Evolutionary conservation across 75 land plant species (phyloP), one percentile per base, ranked within the genome.

Genomic region (Pinus albicaulis): DNA sequence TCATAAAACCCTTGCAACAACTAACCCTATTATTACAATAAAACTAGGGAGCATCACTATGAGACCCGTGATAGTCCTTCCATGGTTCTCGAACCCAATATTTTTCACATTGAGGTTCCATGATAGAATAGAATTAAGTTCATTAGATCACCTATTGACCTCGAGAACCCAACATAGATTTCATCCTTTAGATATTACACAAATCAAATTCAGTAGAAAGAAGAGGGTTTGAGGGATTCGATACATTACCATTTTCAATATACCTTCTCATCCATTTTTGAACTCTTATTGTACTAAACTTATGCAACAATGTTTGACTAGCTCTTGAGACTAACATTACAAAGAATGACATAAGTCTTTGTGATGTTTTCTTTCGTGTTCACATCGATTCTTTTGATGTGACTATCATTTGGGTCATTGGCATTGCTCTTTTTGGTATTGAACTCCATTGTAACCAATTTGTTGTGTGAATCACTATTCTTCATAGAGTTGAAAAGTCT

Each of bases 151-250:
- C 91, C 82, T 7, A 86, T 83, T 16, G 91, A 81, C 28, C 77
- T 89, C 15, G 91, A 83, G 76, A 89, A 89, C 12, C 91, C 91
- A 48, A 89, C 77, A 28, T 69, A 81, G 23, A 89, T 82, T 16
- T 22, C 16, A 52, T 86, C 80, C 14, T 75, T 68, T 23, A 89
- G 84, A 24, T 44, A 0, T 61, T 14, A 6, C 83, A 71, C 52
- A 89, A 75, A 69, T 86, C 76, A 57, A 88, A 5, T 25, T 59
- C 15, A 52, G 41, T 0, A 13, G 79, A 80, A 24, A 88, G 31
- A 4, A 74, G 38, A 1, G 76, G 77, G 7, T 14, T 76, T 1
- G 76, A 7, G 14, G 22, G 26, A 20, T 11, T 69, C 3, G 48
- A 1, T 1, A 61, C 31, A 16, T 61, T 57, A 55, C 31, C 59